Evolutionary conservation across 139 green algal genomes (phyloP).

Genomic region (Closterium sp.): DNA sequence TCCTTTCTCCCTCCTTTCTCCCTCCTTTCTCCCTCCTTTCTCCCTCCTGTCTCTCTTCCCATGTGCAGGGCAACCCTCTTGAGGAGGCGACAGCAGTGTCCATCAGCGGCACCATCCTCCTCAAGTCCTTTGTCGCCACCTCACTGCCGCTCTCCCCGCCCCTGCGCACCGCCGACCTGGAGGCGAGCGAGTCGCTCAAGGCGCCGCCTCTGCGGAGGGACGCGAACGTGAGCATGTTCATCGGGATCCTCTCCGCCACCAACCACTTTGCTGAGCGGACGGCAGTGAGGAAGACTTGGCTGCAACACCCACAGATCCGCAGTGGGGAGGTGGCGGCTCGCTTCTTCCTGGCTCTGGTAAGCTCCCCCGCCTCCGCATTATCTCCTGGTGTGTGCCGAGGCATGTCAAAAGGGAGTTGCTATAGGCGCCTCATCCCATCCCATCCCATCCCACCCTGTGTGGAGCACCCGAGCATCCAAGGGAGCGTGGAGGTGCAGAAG

Average conservation of each 20-base stretch:
- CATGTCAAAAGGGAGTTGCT: not conserved
- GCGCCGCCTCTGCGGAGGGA: conserved; percentile 1
- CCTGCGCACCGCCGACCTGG: conserved; percentile 1
- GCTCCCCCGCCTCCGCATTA: not conserved
- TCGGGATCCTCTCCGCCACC: conserved; percentile 38
- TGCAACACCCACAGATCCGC: conserved; percentile 33
- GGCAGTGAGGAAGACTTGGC: conserved; percentile 43
- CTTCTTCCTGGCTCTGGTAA: conserved; percentile 42
- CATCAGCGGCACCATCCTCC: conserved; percentile 1
- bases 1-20: too few species aligned
- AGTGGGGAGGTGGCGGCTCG: conserved; percentile 22
- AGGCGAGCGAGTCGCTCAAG: conserved; percentile 23
- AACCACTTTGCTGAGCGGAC: conserved; percentile 40
- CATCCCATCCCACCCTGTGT: too few species aligned
- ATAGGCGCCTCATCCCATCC: not conserved
- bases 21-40: too few species aligned
- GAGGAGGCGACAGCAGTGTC: conserved; percentile 30
- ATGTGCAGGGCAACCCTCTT: conserved; percentile 12
- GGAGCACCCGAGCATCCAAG: not conserved
- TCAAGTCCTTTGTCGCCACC: conserved; percentile 17
- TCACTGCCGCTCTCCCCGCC: conserved; percentile 23
- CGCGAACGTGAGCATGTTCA: conserved; percentile 21
- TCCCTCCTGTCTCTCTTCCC: too few species aligned
- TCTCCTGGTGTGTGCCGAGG: not conserved
- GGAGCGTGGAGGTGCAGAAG: not conserved